Base-by-base conservation (phyloP, 2,329 filamentous ascomycete species). In the Phyllosticta ampelicida region DNA sequence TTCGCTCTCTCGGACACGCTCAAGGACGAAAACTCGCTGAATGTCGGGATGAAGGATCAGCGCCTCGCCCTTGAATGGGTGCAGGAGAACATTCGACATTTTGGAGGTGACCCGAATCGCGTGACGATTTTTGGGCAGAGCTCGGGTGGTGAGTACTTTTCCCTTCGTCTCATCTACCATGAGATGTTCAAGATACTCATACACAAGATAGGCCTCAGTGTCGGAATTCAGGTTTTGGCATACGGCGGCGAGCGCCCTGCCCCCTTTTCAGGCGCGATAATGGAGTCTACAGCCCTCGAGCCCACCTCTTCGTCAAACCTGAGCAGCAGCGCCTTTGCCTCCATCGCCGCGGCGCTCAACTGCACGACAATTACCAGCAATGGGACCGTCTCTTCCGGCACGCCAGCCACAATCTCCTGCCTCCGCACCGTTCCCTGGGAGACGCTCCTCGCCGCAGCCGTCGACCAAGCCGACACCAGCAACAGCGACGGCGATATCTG, bases 291-390 rank as follows among this genome's bases (percentile, higher is more conserved):
- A 60, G 72, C 74, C 1, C 72, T 81, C 1, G 80, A 82, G 64
- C 77, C 77, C 1, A 78, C 78, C 2, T 78, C 70, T 16, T 69
- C 68, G 1, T 66, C 73, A 0, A 77, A 76, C 60, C 78, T 78
- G 62, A 78, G 75, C 5, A 71, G 73, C 53, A 66, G 78, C 1
- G 72, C 87, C 13, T 73, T 70, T 55, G 63, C 72, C 53, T 86
- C 65, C 76, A 80, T 81, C 3, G 75, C 79, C 3, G 61, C 67
- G 10, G 66, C 67, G 49, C 77, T 76, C 11, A 76, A 75, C 8
- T 82, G 79, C 63, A 54, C 36, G 30, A 9, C 10, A 6, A 5
- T 20, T 5, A 65, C 67, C 18, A 66, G 66, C 1, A 66, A 61
- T 1, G 55, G 49, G 13, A 60, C 78, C 2, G 71, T 79, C 54